A percentile compares a stretch with the other conserved stretches of the same genome.
phyloP scores from a whole-genome alignment of 768 basidiomycete species.

The Chalciporus pseudorubinellus region DNA sequence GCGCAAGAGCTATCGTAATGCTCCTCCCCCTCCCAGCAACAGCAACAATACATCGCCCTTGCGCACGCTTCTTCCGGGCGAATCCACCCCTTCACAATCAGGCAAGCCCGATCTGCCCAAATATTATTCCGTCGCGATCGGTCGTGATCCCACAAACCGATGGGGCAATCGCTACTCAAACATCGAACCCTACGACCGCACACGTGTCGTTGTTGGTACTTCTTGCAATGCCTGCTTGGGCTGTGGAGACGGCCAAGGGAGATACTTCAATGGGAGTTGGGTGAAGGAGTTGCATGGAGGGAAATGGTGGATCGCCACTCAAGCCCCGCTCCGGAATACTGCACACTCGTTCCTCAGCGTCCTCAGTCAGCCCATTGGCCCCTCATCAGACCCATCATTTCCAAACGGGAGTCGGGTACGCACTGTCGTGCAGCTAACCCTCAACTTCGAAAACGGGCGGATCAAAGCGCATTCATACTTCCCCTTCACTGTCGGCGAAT shows the following conservation, averaged over 20 bases:
- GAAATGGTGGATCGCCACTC: constrained; percentile 84
- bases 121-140: constrained; percentile 60
- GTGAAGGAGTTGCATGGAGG: constrained; percentile 70
- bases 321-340: constrained; percentile 72
- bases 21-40: constrained; percentile 9
- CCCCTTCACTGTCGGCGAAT: constrained; percentile 55
- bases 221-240: constrained; percentile 15
- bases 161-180: constrained; percentile 67
- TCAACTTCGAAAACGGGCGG: constrained; percentile 62
- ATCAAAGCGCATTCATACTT: constrained; percentile 81
- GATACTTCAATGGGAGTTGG: constrained; percentile 86
- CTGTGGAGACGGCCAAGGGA: constrained; percentile 32
- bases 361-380: constrained; percentile 48
- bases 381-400: constrained; percentile 30
- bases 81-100: constrained; percentile 7
- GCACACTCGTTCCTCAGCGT: constrained; percentile 75
- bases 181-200: constrained; percentile 80
- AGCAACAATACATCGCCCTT: constrained; percentile 3
- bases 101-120: constrained; percentile 24
- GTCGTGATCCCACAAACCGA: constrained; percentile 42
- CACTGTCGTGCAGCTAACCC: constrained; percentile 82
- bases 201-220: constrained; percentile 56
- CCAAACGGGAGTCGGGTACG: constrained; percentile 48
- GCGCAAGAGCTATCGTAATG: constrained; percentile 30
- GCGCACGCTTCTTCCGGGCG: constrained; percentile 6